Conservation (phyloP, 1,139 yeast species). For the Debaryomyces robertsiae region DNA sequence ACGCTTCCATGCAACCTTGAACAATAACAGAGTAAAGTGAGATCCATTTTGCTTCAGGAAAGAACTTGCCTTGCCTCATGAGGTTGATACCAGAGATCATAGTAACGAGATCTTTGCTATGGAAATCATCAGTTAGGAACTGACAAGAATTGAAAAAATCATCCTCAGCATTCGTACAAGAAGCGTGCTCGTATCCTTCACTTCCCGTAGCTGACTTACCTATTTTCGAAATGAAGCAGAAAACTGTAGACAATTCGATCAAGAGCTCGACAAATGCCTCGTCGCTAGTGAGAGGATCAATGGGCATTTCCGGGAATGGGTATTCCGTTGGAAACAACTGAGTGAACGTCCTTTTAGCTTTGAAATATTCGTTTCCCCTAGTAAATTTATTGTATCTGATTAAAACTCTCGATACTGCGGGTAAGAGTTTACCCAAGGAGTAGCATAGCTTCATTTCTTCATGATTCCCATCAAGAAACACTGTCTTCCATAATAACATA, state of each 20-base stretch:
- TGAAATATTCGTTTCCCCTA: conserved; percentile 52
- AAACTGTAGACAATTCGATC: conserved; percentile 65
- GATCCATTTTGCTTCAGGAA: conserved; percentile 70
- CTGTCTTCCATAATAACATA: conserved; percentile 37
- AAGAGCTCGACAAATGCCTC: conserved; percentile 72
- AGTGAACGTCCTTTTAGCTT: conserved; percentile 64
- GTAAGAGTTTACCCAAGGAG: conserved; percentile 53
- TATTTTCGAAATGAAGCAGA: conserved; percentile 57
- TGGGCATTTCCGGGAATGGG: conserved; percentile 67
- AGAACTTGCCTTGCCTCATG: conserved; percentile 59
- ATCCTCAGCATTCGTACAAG: conserved; percentile 26
- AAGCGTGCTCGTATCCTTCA: conserved; percentile 41
- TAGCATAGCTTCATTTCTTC: conserved; percentile 39
- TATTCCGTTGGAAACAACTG: conserved; percentile 65
- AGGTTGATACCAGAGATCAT: conserved; percentile 57
- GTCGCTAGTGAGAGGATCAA: conserved; percentile 76
- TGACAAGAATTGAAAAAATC: conserved; percentile 38
- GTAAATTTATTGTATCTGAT: conserved; percentile 56
- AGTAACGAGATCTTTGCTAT: conserved; percentile 48
- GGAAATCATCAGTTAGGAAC: conserved; percentile 39
- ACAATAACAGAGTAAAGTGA: conserved; percentile 65
- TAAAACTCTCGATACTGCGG: conserved; percentile 54
- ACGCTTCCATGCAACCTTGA: conserved; percentile 59
- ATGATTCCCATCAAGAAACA: conserved; percentile 25
- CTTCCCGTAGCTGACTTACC: conserved; percentile 51